A percentile compares a stretch with the other conserved stretches of the same genome.
Conservation (phyloP, 2,329 filamentous ascomycete species). For the Ilyonectria mors-panacis region DNA sequence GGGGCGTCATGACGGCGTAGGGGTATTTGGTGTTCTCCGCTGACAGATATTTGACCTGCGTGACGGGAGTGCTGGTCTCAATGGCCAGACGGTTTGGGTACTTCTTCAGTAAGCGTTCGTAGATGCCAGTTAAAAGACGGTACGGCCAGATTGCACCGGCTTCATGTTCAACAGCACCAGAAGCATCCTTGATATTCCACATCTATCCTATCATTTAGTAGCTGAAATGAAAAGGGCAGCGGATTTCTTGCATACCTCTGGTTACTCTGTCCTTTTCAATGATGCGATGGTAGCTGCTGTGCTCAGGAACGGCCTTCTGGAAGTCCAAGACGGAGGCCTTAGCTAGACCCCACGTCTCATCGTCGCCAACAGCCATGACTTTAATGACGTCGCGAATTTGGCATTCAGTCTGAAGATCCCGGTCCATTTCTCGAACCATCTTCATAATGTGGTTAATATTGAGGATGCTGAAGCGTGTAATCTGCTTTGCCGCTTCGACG, state of each 20-base stretch:
- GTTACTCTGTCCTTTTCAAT: slow-evolving; percentile 36
- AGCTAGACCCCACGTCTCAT: slow-evolving; percentile 33
- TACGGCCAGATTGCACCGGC: slow-evolving; percentile 66
- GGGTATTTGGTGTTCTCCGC: slow-evolving; percentile 36
- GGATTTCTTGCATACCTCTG: slow-evolving; percentile 29
- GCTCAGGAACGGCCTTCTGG: slow-evolving; percentile 34
- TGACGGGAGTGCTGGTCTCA: slow-evolving; percentile 54
- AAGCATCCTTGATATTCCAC: slow-evolving; percentile 43
- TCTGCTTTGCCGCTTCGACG: slow-evolving; percentile 54
- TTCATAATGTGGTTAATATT: slow-evolving; percentile 51
- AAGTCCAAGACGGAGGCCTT: slow-evolving; percentile 38
- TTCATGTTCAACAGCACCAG: slow-evolving; percentile 56
- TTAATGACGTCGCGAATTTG: slow-evolving; percentile 39
- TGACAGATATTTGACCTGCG: slow-evolving; percentile 47
- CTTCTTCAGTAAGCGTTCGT: slow-evolving; percentile 53
- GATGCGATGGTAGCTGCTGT: slow-evolving; percentile 36
- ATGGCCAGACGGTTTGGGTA: slow-evolving; percentile 52
- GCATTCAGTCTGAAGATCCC: slow-evolving; percentile 32
- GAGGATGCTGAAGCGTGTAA: slow-evolving; percentile 58
- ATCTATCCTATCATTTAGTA: slow-evolving; percentile 24
- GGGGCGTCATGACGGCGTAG: slow-evolving; percentile 60
- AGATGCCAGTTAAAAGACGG: slow-evolving; percentile 60
- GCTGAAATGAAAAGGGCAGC: background rate
- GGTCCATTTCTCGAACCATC: slow-evolving; percentile 36
- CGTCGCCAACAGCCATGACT: slow-evolving; percentile 41